Evolutionary conservation across 345 rosid species (phyloP).

Genomic region (Gossypioides kirkii): DNA sequence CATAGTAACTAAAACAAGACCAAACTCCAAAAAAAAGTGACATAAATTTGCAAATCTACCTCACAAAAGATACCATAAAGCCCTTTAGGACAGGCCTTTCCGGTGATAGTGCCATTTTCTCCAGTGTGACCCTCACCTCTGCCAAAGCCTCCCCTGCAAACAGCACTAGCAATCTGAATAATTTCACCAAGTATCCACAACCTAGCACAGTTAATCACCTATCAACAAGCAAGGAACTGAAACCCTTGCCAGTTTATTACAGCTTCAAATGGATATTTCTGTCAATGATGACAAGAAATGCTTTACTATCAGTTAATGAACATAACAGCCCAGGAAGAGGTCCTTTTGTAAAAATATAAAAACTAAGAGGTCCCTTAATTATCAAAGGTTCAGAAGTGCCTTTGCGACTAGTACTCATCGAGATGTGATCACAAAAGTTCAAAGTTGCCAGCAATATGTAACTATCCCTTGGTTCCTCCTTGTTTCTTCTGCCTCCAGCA

Average conservation of each 20-base stretch:
- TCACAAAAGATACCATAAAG: slow-evolving; percentile 81
- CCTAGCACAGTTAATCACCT: slow-evolving; percentile 1
- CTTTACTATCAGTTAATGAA: background rate
- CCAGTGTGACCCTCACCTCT: slow-evolving; percentile 60
- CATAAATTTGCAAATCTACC: slow-evolving; percentile 36
- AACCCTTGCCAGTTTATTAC: slow-evolving; percentile 7
- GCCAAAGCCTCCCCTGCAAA: slow-evolving; percentile 74
- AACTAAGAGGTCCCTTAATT: background rate
- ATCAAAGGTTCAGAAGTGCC: background rate
- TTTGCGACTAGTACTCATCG: background rate
- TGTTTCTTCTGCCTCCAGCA: background rate
- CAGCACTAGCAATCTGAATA: slow-evolving; percentile 16
- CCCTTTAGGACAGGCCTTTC: slow-evolving; percentile 83
- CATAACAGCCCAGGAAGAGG: background rate
- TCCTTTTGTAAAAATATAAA: background rate
- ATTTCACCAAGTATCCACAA: slow-evolving; percentile 8
- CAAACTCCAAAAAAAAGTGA: background rate
- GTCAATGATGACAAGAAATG: slow-evolving; percentile 12
- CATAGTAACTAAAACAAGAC: slow-evolving; percentile 1
- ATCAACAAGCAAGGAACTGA: slow-evolving; percentile 4
- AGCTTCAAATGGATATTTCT: background rate
- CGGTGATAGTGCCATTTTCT: slow-evolving; percentile 72
- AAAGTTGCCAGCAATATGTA: background rate
- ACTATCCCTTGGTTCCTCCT: background rate
- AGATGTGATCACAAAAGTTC: background rate